Evolutionary conservation across 805 yeast species (phyloP).

Genomic region (Sugiyamaella valdiviana): DNA sequence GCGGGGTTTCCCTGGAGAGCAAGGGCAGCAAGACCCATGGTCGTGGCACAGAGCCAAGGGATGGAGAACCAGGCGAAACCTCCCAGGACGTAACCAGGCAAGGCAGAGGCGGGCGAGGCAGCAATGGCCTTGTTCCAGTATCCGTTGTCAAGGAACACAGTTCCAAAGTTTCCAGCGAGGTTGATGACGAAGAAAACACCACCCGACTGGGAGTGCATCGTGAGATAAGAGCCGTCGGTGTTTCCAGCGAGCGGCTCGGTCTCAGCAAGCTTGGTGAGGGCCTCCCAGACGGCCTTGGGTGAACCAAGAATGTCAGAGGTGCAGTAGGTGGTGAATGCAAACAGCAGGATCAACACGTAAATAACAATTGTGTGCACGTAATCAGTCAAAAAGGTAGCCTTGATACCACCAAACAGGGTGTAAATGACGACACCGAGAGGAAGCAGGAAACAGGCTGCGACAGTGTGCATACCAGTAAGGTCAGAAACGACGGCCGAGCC

Average conservation of each 20-base stretch:
- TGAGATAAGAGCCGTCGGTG: conserved; percentile 78
- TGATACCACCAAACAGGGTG: conserved; percentile 75
- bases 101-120: conserved; percentile 72
- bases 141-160: conserved; percentile 80
- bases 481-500: conserved; percentile 79
- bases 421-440: conserved; percentile 76
- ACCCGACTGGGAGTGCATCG: conserved; percentile 79
- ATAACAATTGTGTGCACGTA: conserved; percentile 77
- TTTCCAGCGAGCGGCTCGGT: conserved; percentile 69
- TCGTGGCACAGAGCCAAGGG: conserved; percentile 75
- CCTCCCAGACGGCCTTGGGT: conserved; percentile 74
- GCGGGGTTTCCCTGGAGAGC: conserved; percentile 61
- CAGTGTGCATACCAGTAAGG: conserved; percentile 76
- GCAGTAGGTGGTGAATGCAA: conserved; percentile 74
- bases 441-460: conserved; percentile 74
- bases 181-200: conserved; percentile 87
- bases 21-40: conserved; percentile 80
- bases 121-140: conserved; percentile 89
- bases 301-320: conserved; percentile 68
- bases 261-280: conserved; percentile 50
- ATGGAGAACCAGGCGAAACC: conserved; percentile 90
- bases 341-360: conserved; percentile 68
- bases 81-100: conserved; percentile 84
- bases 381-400: conserved; percentile 76
- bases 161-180: conserved; percentile 84